These are phyloP conservation scores for Jaltomata sinuosa DNA, from an alignment of 257 asterid species.

Conservation along the genomic window DNA sequence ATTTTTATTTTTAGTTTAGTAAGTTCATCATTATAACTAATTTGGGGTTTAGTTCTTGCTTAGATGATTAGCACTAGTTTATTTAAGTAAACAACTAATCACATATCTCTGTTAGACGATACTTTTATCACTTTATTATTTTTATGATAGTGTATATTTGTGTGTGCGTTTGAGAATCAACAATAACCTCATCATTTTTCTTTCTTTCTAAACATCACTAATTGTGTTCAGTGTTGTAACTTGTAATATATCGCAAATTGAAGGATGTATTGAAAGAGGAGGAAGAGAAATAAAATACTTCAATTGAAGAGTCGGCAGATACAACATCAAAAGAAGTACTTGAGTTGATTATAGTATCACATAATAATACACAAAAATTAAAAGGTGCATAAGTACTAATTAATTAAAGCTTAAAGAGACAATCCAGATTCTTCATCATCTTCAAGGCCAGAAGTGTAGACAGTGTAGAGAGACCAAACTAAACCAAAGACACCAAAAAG, in stretches of 20 bases:
- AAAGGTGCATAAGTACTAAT: background rate
- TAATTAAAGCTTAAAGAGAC: constrained; percentile 43
- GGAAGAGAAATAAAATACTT: background rate
- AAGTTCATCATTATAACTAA: background rate
- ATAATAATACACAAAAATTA: background rate
- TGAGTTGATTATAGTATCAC: background rate
- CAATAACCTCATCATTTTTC: background rate
- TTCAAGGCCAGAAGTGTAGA: constrained; percentile 51
- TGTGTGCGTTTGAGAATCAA: background rate
- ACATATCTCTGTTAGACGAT: background rate
- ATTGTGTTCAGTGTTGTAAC: background rate
- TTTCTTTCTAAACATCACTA: background rate
- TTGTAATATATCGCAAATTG: background rate
- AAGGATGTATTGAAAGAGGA: background rate
- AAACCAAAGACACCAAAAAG: constrained; percentile 69
- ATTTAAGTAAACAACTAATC: background rate
- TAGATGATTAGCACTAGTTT: background rate
- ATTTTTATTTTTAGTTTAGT: background rate
- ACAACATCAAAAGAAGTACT: background rate
- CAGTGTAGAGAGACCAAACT: constrained; percentile 69
- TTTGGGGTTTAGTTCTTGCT: too few relatives aligned
- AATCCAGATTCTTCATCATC: constrained; percentile 96
- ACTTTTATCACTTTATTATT: background rate
- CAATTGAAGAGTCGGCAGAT: background rate
- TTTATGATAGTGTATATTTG: background rate